Percentiles rank a stretch among this genome's conserved stretches.
These are phyloP conservation scores for Phytophthora sp. DNA, from an alignment of 352 stramenopile species.

Conservation along the genomic window DNA sequence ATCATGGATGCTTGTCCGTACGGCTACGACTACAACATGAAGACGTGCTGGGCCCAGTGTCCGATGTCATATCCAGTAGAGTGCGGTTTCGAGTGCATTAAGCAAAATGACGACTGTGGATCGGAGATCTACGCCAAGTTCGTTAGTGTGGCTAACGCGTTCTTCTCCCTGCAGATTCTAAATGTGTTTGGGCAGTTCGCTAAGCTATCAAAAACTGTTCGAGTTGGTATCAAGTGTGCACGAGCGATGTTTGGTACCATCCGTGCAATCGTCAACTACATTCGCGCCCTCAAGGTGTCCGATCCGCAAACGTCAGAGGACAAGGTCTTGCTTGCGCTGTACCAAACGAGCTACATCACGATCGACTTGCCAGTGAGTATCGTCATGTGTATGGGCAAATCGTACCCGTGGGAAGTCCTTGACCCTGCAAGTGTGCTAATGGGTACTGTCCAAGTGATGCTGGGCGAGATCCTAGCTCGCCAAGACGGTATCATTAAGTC, in stretches of 20 bases:
- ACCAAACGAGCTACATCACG: slow-evolving; percentile 42
- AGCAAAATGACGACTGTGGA: slow-evolving; percentile 30
- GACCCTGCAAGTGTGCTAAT: slow-evolving; percentile 33
- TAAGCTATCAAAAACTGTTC: slow-evolving; percentile 12
- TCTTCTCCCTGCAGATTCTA: slow-evolving; percentile 29
- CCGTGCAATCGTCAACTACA: slow-evolving; percentile 40
- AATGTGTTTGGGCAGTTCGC: slow-evolving; percentile 39
- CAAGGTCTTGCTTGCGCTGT: slow-evolving; percentile 31
- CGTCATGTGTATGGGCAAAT: slow-evolving; percentile 29
- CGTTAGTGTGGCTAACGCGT: slow-evolving; percentile 33
- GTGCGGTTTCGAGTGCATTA: slow-evolving; percentile 34
- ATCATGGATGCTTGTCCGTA: slow-evolving; percentile 9
- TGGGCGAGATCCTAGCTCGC: slow-evolving; percentile 28
- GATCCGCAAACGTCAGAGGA: slow-evolving; percentile 22
- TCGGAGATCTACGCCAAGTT: slow-evolving; percentile 34
- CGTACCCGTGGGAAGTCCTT: slow-evolving; percentile 28
- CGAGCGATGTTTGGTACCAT: slow-evolving; percentile 11
- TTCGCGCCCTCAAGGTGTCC: slow-evolving; percentile 28
- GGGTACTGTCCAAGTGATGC: slow-evolving; percentile 25
- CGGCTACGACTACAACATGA: slow-evolving; percentile 14
- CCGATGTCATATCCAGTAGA: slow-evolving; percentile 28
- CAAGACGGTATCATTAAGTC: slow-evolving; percentile 22
- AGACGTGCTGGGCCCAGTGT: slow-evolving; percentile 16
- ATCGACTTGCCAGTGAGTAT: slow-evolving; percentile 42
- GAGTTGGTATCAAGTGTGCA: slow-evolving; percentile 15